Evolutionary conservation across 257 asterid species (phyloP).

Genomic region (Salvia miltiorrhiza): DNA sequence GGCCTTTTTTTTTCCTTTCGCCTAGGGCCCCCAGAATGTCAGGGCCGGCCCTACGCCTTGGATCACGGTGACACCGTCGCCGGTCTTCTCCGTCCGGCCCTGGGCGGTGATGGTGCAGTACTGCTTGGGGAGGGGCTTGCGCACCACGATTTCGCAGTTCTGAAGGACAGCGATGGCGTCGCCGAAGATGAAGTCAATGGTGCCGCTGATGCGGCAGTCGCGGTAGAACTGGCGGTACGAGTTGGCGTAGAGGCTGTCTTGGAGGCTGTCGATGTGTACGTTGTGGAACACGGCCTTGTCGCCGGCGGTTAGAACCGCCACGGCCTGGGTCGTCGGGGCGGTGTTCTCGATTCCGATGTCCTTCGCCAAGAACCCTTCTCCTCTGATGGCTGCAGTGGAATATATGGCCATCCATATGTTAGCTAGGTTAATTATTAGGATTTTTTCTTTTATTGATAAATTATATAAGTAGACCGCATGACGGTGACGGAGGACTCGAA

Average conservation of each 20-base stretch:
- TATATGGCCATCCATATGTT: too few species aligned
- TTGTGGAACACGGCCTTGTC: slow-evolving; percentile 51
- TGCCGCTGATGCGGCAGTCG: slow-evolving; percentile 58
- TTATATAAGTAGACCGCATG: too few species aligned
- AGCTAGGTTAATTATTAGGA: too few species aligned
- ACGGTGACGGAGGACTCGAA: too few species aligned
- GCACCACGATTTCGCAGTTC: slow-evolving; percentile 19
- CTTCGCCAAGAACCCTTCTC: slow-evolving; percentile 52
- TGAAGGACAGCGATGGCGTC: slow-evolving; percentile 64
- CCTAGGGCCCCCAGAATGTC: too few species aligned
- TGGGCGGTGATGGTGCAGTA: slow-evolving; percentile 53
- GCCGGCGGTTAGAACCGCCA: slow-evolving; percentile 66
- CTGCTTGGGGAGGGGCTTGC: neutral
- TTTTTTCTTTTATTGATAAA: too few species aligned
- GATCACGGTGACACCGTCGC: slow-evolving; percentile 42
- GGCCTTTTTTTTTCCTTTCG: too few species aligned
- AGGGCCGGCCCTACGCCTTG: too few species aligned
- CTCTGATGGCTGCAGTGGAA: slow-evolving; percentile 40
- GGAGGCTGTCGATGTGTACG: slow-evolving; percentile 61
- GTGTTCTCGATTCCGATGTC: slow-evolving; percentile 72
- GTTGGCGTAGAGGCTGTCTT: slow-evolving; percentile 73
- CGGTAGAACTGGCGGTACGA: slow-evolving; percentile 62
- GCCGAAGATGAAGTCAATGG: slow-evolving; percentile 76
- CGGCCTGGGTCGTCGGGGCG: slow-evolving; percentile 67
- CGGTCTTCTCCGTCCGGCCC: slow-evolving; percentile 60